Percentiles rank a stretch among this genome's conserved stretches.
phyloP scores from a whole-genome alignment of 75 land plant genomes.

The Pinus taeda region DNA sequence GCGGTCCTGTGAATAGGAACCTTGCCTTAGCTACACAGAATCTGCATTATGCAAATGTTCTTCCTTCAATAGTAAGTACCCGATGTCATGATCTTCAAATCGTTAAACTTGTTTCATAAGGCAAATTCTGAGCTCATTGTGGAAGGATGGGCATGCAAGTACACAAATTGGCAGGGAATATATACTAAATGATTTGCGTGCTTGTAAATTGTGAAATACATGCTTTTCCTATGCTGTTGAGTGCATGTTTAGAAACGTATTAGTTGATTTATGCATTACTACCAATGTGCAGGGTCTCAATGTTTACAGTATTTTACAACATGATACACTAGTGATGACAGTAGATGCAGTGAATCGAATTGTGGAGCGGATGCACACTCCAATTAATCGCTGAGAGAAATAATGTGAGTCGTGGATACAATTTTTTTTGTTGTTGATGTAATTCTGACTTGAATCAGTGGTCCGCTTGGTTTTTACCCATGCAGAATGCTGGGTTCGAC shows the following conservation, averaged over 20 bases:
- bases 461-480: no score
- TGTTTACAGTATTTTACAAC: conserved; percentile 90
- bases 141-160: background rate
- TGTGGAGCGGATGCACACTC: conserved; percentile 88
- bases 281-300: conserved; percentile 72
- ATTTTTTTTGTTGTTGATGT: background rate
- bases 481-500: background rate
- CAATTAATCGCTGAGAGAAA: conserved; percentile 68
- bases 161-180: no score
- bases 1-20: conserved; percentile 53
- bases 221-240: background rate
- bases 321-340: conserved; percentile 93
- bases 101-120: background rate
- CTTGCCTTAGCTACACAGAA: conserved; percentile 78
- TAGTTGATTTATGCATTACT: conserved; percentile 2
- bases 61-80: conserved; percentile 86
- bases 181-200: background rate
- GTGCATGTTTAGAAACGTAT: background rate
- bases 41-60: conserved; percentile 77
- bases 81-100: background rate
- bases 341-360: conserved; percentile 73
- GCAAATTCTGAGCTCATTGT: background rate
- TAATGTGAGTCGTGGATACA: background rate
- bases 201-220: background rate
- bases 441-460: background rate